These are phyloP conservation scores for Silene vulgaris DNA, from an alignment of 179 eudicot species.

Conservation along the genomic window DNA sequence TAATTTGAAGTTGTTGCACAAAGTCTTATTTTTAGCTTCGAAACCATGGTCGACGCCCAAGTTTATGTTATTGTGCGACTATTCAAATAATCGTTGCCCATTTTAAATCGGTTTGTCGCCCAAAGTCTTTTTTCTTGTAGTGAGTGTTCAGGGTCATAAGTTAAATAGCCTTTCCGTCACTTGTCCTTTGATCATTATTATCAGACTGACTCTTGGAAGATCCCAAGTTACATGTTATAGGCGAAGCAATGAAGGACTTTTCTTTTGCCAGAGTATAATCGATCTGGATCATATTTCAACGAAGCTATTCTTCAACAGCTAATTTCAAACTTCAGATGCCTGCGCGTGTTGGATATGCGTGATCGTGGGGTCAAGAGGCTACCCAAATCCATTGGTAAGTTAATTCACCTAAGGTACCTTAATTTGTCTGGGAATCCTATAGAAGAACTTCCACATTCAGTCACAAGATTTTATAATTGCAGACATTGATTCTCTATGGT, in stretches of 20 bases:
- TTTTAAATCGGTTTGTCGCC: neutral
- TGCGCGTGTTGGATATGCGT: constrained; percentile 28
- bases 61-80: neutral
- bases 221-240: constrained; percentile 13
- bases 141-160: too few relatives aligned
- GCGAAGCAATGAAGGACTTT: constrained; percentile 16
- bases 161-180: too few relatives aligned
- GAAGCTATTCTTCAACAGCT: constrained; percentile 1
- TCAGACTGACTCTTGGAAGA: neutral
- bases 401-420: constrained; percentile 31
- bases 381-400: constrained; percentile 8
- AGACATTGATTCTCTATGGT: constrained; percentile 12
- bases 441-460: constrained; percentile 25
- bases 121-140: too few relatives aligned
- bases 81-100: neutral
- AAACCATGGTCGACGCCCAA: neutral
- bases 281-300: constrained; percentile 13
- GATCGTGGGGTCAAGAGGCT: neutral
- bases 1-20: neutral
- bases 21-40: neutral
- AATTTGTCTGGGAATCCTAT: constrained; percentile 21
- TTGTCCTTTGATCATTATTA: constrained; percentile 4
- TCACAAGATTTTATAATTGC: constrained; percentile 25
- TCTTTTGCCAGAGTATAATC: constrained; percentile 16
- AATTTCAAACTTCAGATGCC: neutral